Evolutionary conservation across 176 grass and related monocot genomes (phyloP).

Genomic region (Coix lacrymajobi): DNA sequence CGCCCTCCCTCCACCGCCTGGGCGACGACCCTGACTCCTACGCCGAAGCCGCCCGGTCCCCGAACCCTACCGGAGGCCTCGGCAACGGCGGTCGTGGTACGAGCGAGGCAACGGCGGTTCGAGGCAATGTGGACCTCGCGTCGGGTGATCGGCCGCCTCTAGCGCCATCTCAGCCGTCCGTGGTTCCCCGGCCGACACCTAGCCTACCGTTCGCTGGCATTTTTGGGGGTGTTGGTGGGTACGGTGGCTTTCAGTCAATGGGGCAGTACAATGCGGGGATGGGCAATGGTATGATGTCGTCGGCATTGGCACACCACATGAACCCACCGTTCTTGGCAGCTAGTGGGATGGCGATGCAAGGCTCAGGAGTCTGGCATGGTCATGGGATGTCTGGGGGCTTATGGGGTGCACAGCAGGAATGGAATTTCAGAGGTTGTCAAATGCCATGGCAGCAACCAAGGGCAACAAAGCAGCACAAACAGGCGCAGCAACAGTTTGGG

Average conservation of each 20-base stretch:
- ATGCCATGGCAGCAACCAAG: conserved; percentile 29
- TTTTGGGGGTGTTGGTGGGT: not conserved
- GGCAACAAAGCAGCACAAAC: not conserved
- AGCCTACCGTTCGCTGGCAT: not conserved
- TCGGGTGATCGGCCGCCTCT: conserved; percentile 13
- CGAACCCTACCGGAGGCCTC: not conserved
- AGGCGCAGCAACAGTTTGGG: not conserved
- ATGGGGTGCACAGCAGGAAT: conserved; percentile 45
- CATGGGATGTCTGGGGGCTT: conserved; percentile 35
- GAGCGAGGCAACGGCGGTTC: not conserved
- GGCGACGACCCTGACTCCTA: not conserved
- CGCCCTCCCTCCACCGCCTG: not conserved
- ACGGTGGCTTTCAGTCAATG: conserved; percentile 8
- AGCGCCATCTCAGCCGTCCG: not conserved
- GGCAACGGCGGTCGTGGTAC: not conserved
- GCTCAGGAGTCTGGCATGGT: conserved; percentile 32
- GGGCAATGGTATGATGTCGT: conserved; percentile 4
- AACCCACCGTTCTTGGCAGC: conserved; percentile 48
- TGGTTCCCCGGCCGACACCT: not conserved
- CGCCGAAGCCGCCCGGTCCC: not conserved
- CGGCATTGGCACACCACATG: conserved; percentile 31
- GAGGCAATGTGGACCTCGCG: conserved; percentile 22
- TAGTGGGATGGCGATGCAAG: conserved; percentile 31
- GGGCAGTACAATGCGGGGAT: conserved; percentile 14
- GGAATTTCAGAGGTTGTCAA: conserved; percentile 43